Percentiles rank a stretch among this genome's conserved stretches.
Conservation (phyloP, 495 filamentous ascomycete genomes). For the Glonium stellatum region DNA sequence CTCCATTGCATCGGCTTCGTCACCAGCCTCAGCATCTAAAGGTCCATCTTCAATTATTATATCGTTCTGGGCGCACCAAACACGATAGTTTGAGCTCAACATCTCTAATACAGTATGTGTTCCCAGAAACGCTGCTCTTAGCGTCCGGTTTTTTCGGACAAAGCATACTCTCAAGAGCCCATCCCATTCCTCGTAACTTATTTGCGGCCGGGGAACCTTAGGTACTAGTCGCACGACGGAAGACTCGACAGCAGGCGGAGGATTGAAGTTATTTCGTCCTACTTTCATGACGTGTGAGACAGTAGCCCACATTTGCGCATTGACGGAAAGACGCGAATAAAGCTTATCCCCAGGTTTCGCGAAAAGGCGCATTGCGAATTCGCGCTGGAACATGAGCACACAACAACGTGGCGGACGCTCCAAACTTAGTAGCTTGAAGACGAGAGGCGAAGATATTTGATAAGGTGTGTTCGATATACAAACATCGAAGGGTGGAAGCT, state of each 20-base stretch:
- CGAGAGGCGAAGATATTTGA: slow-evolving; percentile 85
- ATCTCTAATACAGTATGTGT: slow-evolving; percentile 71
- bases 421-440: slow-evolving; percentile 81
- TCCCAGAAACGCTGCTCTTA: slow-evolving; percentile 68
- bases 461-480: slow-evolving; percentile 94
- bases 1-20: slow-evolving; percentile 25
- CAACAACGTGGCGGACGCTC: slow-evolving; percentile 68
- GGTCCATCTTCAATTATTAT: slow-evolving; percentile 68
- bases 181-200: slow-evolving; percentile 93
- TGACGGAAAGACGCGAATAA: slow-evolving; percentile 80
- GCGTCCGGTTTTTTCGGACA: slow-evolving; percentile 68
- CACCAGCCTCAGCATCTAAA: slow-evolving; percentile 16
- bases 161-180: slow-evolving; percentile 80
- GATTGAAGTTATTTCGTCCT: slow-evolving; percentile 89
- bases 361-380: slow-evolving; percentile 70
- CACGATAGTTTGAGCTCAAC: slow-evolving; percentile 77
- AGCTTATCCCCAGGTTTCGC: slow-evolving; percentile 74
- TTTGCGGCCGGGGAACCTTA: slow-evolving; percentile 73
- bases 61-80: slow-evolving; percentile 80
- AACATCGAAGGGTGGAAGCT: slow-evolving; percentile 80
- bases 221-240: slow-evolving; percentile 72
- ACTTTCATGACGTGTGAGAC: slow-evolving; percentile 88
- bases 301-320: slow-evolving; percentile 91
- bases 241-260: slow-evolving; percentile 83
- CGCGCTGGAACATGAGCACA: slow-evolving; percentile 84